Base-by-base conservation (phyloP, 306 rosid genomes). In the Carpinus viminea region DNA sequence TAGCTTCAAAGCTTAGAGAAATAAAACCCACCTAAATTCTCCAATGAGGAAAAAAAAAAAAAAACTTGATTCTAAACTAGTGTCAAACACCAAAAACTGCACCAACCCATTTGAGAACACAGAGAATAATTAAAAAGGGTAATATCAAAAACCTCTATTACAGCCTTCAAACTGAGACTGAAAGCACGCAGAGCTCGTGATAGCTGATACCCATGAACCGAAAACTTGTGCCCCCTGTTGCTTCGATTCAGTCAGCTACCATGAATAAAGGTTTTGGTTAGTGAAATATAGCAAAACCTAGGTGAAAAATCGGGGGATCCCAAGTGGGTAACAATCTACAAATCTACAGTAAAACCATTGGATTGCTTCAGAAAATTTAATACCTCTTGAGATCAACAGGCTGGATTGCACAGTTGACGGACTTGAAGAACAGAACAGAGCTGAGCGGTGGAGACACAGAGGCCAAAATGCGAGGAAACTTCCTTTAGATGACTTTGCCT, bases 141-240 rank as follows among this genome's bases (percentile, higher is more conserved):
- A 84, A 76, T 8, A 68, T 74, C 61, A 75, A 84, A 74, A 93
- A 87, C 92, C 86, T 79, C 79, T 79, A 74, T 46, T 72, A 15
- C 62, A 84, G 59, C 53, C 78, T 59, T 45, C 79, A 73, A 62
- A 73, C 47, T 81, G 82, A 60, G 89, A 76, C 73, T 82, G 87
- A 81, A 57, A 79, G 76, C 57, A 75, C 74, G 47, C 80, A 84
- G 73, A 79, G 80, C 89, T 79, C 64, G 70, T 82, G 70, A 47
- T 21, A 60, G 69, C 52, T 57, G 68, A 66, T 81, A 61, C 46
- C 59, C 77, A 74, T 10, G 74, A 83, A 20, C 69, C 77, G 76
- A 84, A 84, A 81, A 76, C 72, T 71, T 34, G 53, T 55, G 75
- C 75, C 21, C 80, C 21, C 5, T 52, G 79, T 53, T 53, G 54